phyloP scores from a whole-genome alignment of 371 early-diverging fungal genomes.

The Mucor velutinosus region DNA sequence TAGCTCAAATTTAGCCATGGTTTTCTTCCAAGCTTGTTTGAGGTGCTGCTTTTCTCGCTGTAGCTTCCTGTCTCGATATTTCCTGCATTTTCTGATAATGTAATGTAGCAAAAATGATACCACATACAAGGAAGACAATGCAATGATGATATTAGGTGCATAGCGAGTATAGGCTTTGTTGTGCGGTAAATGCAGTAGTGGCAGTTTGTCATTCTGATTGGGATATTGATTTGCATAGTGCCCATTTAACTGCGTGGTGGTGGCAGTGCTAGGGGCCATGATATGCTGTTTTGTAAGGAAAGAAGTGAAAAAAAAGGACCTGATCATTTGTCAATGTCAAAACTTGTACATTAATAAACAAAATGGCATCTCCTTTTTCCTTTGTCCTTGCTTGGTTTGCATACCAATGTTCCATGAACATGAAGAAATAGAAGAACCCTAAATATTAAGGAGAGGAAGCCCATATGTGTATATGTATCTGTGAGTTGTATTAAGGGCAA shows the following conservation, averaged over 20 bases:
- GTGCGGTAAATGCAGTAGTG: not conserved
- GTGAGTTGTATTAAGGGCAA: not conserved
- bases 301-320: not conserved
- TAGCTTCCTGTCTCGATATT: not conserved
- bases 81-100: not conserved
- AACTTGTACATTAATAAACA: not conserved
- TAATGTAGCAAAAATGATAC: not conserved
- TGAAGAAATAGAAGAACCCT: not conserved
- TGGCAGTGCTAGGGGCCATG: not conserved
- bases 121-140: slow-evolving; percentile 6
- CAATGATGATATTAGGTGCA: slow-evolving; percentile 7
- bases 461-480: not conserved
- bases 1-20: not conserved
- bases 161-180: slow-evolving; percentile 11
- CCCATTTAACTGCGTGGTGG: not conserved
- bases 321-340: not conserved
- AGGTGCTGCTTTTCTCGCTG: slow-evolving; percentile 11
- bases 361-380: not conserved
- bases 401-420: slow-evolving; percentile 5
- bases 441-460: not conserved
- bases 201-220: not conserved
- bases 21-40: slow-evolving; percentile 1
- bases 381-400: not conserved
- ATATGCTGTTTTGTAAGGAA: not conserved
- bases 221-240: not conserved